Evolutionary conservation across 225 moss, liverwort and hornwort species (phyloP).

Genomic region (Rhytidiadelphus loreus): DNA sequence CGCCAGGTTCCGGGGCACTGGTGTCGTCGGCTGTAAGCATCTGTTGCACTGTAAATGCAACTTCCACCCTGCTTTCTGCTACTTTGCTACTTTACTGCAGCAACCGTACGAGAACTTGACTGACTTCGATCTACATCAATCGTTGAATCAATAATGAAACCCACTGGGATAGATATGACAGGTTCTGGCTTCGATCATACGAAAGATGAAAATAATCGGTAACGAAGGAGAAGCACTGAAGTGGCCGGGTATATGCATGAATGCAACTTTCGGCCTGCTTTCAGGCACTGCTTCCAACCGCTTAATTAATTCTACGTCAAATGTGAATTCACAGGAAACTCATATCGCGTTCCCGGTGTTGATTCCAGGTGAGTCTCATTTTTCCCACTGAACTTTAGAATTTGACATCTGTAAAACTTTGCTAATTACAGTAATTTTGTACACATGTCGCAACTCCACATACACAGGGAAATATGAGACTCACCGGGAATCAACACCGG

Average conservation of each 20-base stretch:
- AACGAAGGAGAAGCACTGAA: neutral
- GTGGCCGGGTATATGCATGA: no score
- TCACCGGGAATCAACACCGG: no score
- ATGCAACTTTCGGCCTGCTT: neutral
- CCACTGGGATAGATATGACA: neutral
- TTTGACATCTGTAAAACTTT: no score
- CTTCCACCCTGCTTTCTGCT: neutral
- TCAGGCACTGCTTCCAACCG: neutral
- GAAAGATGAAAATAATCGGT: neutral
- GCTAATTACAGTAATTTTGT: no score
- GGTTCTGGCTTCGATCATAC: neutral
- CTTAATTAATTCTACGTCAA: neutral
- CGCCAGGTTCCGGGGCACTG: neutral
- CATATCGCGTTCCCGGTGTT: no score
- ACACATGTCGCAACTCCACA: no score
- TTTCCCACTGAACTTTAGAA: no score
- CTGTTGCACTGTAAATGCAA: neutral
- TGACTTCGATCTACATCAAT: no score
- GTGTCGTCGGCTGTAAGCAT: neutral
- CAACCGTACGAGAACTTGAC: no score
- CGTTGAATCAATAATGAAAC: neutral
- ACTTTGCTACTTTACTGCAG: neutral
- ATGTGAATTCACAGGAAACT: no score
- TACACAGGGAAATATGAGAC: no score
- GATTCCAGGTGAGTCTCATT: no score